Percentiles rank a stretch among this genome's conserved stretches.
Evolutionary conservation across 2,329 filamentous ascomycete genomes (phyloP).

Genomic region (Colletotrichum falcatum): DNA sequence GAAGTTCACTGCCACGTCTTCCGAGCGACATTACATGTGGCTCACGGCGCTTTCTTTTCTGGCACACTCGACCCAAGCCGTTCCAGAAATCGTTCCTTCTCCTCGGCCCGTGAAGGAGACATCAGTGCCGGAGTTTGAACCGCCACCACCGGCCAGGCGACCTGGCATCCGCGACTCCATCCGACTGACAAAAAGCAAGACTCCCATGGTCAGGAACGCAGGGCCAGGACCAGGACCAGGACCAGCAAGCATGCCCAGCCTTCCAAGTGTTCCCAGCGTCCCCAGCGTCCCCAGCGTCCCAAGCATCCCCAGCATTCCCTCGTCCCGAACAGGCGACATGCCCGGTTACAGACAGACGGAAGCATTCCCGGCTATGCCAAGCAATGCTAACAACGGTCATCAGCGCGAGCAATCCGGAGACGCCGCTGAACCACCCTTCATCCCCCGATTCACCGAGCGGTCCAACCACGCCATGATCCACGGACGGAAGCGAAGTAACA

Average conservation of each 20-base stretch:
- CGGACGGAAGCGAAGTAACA: constrained; percentile 89
- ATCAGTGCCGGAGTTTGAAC: constrained; percentile 64
- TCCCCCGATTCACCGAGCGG: constrained; percentile 76
- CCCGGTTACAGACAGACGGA: constrained; percentile 55
- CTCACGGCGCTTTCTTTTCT: constrained; percentile 94
- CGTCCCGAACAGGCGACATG: constrained; percentile 53
- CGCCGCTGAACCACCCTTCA: constrained; percentile 77
- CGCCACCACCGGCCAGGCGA: constrained; percentile 62
- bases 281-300: constrained; percentile 53
- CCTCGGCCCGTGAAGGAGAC: constrained; percentile 62
- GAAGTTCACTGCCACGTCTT: constrained; percentile 88
- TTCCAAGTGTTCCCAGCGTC: constrained; percentile 54
- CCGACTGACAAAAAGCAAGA: constrained; percentile 82
- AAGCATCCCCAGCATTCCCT: constrained; percentile 56
- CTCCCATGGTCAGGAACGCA: constrained; percentile 52
- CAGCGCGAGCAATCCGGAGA: constrained; percentile 65
- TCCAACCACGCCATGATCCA: constrained; percentile 66
- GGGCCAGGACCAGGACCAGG: too few relatives aligned
- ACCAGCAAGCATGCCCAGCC: constrained; percentile 53
- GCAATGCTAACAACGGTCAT: constrained; percentile 52
- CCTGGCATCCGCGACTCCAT: constrained; percentile 87
- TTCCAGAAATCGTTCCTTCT: constrained; percentile 76
- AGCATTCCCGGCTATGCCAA: constrained; percentile 50
- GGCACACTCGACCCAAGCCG: constrained; percentile 85
- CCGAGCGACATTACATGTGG: constrained; percentile 95